Conservation (phyloP, 2,329 filamentous ascomycete species). For the Massarina eburnea region DNA sequence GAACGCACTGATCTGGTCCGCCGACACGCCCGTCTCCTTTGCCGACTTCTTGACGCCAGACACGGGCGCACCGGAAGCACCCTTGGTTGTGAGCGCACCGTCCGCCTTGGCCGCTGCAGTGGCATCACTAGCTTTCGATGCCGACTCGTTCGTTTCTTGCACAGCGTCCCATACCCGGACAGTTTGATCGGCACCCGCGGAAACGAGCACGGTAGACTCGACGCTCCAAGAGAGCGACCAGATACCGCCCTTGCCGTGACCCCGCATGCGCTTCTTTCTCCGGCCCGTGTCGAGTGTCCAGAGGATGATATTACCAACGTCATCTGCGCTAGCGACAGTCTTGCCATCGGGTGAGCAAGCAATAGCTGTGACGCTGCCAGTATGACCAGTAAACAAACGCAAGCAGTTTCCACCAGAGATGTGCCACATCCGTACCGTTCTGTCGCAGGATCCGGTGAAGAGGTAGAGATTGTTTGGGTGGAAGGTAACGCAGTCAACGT, state of each 20-base stretch:
- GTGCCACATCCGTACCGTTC: constrained; percentile 96
- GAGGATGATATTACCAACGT: constrained; percentile 84
- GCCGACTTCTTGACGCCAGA: constrained; percentile 66
- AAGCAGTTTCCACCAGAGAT: constrained; percentile 85
- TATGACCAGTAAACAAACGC: constrained; percentile 89
- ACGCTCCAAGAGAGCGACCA: constrained; percentile 92
- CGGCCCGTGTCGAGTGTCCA: constrained; percentile 91
- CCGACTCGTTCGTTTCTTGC: constrained; percentile 60
- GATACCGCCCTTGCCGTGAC: constrained; percentile 90
- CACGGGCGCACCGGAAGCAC: constrained; percentile 48
- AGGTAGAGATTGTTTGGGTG: constrained; percentile 93
- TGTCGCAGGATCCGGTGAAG: constrained; percentile 91
- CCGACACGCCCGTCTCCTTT: constrained; percentile 86
- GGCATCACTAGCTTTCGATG: constrained; percentile 54
- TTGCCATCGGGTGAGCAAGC: constrained; percentile 87
- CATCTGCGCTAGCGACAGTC: constrained; percentile 86
- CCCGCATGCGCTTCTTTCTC: constrained; percentile 87
- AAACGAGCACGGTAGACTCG: constrained; percentile 87
- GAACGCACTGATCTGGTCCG: constrained; percentile 93
- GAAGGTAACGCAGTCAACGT: constrained; percentile 89
- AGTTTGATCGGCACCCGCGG: constrained; percentile 87
- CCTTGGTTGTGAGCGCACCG: constrained; percentile 53
- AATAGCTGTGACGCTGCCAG: constrained; percentile 80
- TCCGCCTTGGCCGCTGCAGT: constrained; percentile 51
- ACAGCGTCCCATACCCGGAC: constrained; percentile 92